Evolutionary conservation across 192 early-diverging fungal genomes (phyloP), one percentile per base, ranked within the genome.

Genomic region (Coemansia sp.): DNA sequence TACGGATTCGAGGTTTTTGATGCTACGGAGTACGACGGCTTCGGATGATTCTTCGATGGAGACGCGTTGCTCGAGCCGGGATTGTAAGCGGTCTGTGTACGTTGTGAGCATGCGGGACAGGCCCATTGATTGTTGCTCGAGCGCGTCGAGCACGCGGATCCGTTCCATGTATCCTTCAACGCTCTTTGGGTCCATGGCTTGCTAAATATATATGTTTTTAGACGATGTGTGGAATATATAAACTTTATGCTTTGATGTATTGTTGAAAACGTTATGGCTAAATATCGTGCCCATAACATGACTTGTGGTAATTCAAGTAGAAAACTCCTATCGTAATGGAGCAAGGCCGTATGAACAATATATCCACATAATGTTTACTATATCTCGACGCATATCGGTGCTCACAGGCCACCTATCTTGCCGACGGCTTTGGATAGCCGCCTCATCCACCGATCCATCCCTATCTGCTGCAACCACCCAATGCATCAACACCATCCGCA

Each of bases 151-250:
- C 31, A 77, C 75, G 17, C 75, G 60, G 28, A 77, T 77, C 22
- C 75, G 75, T 58, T 77, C 75, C 75, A 77, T 77, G 23, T 77
- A 77, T 19, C 72, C 75, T 50, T 77, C 75, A 20, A 77, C 58
- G 66, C 69, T 68, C 37, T 64, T 71, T 4, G 40, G 51, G 49
- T 76, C 74, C 71, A 73, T 73, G 8, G 31, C 31, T 4, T 9
- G 23, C 34, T 44, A 38, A 54, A 23, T 55, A 54, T 19, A 11
- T 31, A 10, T 15, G 2, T n/a, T 46, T 14, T n/a, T 21, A 22
- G 8, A 8, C 1, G 31, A 8, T 34, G 6, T 8, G 31, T 34
- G 31, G 31, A 34, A 34, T 34, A 34, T 34, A 34, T 26, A 34
- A 34, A 8, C 31, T 34, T 34, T 34, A 34, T 34, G 31, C 31